Conservation (phyloP, 2,329 filamentous ascomycete species). For the Arthrobotrys entomopaga region DNA sequence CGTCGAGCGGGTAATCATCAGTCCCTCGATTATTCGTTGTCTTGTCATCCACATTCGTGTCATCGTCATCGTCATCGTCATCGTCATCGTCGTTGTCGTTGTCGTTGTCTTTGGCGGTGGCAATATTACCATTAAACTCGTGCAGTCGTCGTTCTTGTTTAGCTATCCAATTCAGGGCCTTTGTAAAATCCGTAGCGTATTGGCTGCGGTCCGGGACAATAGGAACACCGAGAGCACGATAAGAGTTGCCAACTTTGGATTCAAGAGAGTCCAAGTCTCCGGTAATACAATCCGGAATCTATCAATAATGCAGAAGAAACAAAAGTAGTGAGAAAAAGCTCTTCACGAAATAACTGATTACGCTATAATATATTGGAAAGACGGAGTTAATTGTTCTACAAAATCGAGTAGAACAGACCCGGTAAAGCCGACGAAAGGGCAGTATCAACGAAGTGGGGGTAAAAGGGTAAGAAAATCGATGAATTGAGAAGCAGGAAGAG, state of each 20-base stretch:
- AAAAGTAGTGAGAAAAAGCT: conserved; percentile 1
- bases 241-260: conserved; percentile 72
- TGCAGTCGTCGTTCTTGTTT: conserved; percentile 61
- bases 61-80: conserved; percentile 25
- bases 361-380: background rate
- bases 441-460: background rate
- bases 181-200: conserved; percentile 89
- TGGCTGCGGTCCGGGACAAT: conserved; percentile 81
- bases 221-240: conserved; percentile 69
- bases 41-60: background rate
- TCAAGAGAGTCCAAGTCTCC: conserved; percentile 90
- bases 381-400: background rate
- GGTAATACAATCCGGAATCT: conserved; percentile 77
- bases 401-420: background rate
- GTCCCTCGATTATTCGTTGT: conserved; percentile 14
- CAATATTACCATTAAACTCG: conserved; percentile 6
- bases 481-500: background rate
- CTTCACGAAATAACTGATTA: conserved; percentile 3
- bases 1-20: conserved; percentile 65
- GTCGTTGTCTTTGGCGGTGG: background rate
- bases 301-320: background rate
- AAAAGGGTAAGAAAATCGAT: background rate
- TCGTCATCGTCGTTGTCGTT: conserved; percentile 28
- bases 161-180: conserved; percentile 73
- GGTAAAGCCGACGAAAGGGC: conserved; percentile 12